Evolutionary conservation across 2,329 filamentous ascomycete species (phyloP).

Genomic region (Exophiala calicioides): DNA sequence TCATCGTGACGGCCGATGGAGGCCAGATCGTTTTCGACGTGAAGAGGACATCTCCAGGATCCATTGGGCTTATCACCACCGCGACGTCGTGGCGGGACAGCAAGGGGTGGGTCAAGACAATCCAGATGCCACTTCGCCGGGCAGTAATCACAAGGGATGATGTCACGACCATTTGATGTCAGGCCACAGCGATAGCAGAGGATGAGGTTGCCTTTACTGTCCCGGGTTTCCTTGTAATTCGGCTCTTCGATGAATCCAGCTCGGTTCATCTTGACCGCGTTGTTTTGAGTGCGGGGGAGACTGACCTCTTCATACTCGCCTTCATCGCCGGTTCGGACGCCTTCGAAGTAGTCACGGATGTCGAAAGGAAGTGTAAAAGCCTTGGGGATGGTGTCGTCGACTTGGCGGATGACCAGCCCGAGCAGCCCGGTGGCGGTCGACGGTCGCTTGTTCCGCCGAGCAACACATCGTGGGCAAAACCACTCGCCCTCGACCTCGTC

Average conservation of each 20-base stretch:
- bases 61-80: conserved; percentile 56
- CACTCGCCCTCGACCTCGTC: conserved; percentile 70
- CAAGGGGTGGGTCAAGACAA: conserved; percentile 81
- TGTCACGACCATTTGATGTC: conserved; percentile 65
- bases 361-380: conserved; percentile 71
- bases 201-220: conserved; percentile 71
- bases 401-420: conserved; percentile 61
- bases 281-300: conserved; percentile 33
- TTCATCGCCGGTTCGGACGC: conserved; percentile 72
- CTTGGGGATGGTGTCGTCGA: conserved; percentile 69
- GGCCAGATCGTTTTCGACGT: conserved; percentile 73
- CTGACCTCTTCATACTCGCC: conserved; percentile 76
- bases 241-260: conserved; percentile 37
- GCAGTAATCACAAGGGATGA: conserved; percentile 86
- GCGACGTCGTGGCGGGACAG: conserved; percentile 68
- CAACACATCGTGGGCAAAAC: conserved; percentile 76
- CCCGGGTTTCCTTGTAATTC: conserved; percentile 68
- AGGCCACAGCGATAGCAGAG: conserved; percentile 73
- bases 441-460: conserved; percentile 43
- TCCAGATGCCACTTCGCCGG: conserved; percentile 85
- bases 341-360: conserved; percentile 75
- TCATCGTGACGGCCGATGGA: conserved; percentile 53
- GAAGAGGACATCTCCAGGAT: conserved; percentile 86
- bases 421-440: conserved; percentile 43
- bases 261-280: conserved; percentile 41